Percentiles rank a stretch among this genome's conserved stretches.
Conservation (phyloP, 148 eudicot genomes). For the Camellia sinensis region DNA sequence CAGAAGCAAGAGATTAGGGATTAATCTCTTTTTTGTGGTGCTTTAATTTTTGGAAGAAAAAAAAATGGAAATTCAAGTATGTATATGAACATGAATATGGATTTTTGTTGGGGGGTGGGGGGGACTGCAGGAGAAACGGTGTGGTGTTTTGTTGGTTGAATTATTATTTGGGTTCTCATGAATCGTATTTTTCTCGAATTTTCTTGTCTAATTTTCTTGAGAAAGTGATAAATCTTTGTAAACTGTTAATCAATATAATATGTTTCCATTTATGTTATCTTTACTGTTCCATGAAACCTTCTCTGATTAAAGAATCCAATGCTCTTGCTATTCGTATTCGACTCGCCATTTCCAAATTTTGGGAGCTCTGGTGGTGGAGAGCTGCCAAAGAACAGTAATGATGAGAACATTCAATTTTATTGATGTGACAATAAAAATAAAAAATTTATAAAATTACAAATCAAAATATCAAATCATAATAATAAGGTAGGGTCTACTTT, state of each 20-base stretch:
- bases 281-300: no score
- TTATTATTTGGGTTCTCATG: background rate
- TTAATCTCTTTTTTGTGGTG: constrained; percentile 9
- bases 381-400: no score
- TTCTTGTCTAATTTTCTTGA: constrained; percentile 2
- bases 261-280: no score
- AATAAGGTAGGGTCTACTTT: no score
- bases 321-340: no score
- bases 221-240: constrained; percentile 4
- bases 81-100: background rate
- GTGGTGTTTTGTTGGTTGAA: background rate
- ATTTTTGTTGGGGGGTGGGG: background rate
- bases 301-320: no score
- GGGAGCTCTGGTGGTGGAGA: no score
- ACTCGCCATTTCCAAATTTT: no score
- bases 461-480: no score
- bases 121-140: background rate
- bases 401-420: no score
- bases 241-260: background rate
- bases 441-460: no score
- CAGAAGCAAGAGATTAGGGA: background rate
- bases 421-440: no score
- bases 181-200: background rate
- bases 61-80: background rate
- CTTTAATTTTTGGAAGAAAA: background rate